Conservation (phyloP, 1,139 yeast species). For the Yamadazyma songkhlaensis region DNA sequence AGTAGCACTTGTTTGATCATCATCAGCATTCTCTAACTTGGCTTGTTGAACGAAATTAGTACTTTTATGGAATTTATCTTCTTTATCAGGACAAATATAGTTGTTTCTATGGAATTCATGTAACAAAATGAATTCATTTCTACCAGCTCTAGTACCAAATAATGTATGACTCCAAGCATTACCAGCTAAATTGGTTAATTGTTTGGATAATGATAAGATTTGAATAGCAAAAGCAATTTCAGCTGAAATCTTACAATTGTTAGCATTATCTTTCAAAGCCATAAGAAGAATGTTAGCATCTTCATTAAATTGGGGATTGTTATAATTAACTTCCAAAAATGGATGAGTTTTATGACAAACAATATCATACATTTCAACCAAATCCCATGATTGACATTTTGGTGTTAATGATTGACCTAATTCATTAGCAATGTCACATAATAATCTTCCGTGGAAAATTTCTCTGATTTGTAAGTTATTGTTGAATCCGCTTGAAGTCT, state of each 20-base stretch:
- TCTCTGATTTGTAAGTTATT: conserved; percentile 60
- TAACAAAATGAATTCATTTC: conserved; percentile 88
- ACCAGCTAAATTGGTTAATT: conserved; percentile 91
- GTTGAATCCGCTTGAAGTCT: conserved; percentile 38
- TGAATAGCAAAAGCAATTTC: conserved; percentile 81
- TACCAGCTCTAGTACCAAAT: conserved; percentile 93
- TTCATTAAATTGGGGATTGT: conserved; percentile 62
- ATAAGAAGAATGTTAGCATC: conserved; percentile 66
- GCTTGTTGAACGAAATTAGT: conserved; percentile 38
- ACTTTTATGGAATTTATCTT: conserved; percentile 48
- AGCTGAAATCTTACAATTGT: conserved; percentile 69
- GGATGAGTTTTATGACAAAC: conserved; percentile 61
- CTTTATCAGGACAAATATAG: conserved; percentile 88
- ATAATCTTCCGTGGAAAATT: conserved; percentile 77
- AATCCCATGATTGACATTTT: conserved; percentile 95
- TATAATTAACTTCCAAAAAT: conserved; percentile 71
- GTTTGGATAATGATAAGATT: conserved; percentile 84
- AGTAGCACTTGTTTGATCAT: conserved; percentile 45
- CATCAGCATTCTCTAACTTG: conserved; percentile 39
- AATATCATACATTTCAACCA: conserved; percentile 84
- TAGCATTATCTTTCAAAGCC: conserved; percentile 68
- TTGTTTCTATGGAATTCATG: conserved; percentile 87
- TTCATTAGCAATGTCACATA: conserved; percentile 92
- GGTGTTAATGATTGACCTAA: conserved; percentile 91
- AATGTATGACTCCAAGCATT: conserved; percentile 96